phyloP scores from a whole-genome alignment of 164 flowering plant species.

The Magnolia sinica region DNA sequence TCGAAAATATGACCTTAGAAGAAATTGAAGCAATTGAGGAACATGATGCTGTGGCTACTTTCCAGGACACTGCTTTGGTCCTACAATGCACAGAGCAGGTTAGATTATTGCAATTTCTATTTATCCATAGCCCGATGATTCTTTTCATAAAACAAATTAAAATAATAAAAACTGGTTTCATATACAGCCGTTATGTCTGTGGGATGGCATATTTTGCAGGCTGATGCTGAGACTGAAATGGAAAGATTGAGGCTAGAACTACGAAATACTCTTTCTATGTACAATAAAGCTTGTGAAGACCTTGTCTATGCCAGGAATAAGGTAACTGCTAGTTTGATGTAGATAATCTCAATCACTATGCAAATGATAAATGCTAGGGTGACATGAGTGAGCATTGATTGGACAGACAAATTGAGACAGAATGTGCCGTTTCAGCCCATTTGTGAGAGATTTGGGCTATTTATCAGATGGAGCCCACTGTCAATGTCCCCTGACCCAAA shows the following conservation, averaged over 20 bases:
- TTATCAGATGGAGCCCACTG: no score
- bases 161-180: not conserved
- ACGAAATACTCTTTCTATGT: conserved; percentile 48
- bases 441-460: no score
- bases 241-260: conserved; percentile 52
- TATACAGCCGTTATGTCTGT: not conserved
- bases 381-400: no score
- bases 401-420: no score
- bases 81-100: conserved; percentile 31
- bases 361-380: no score
- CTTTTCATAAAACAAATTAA: not conserved
- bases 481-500: no score
- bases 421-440: no score
- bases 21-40: conserved; percentile 4
- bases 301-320: conserved; percentile 53
- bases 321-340: conserved; percentile 29
- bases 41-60: conserved; percentile 15
- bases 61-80: conserved; percentile 14
- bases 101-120: conserved; percentile 2
- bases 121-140: not conserved
- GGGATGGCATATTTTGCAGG: conserved; percentile 29
- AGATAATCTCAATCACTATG: not conserved
- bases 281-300: conserved; percentile 64
- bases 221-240: conserved; percentile 44
- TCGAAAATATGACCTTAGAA: conserved; percentile 13